phyloP scores from a whole-genome alignment of 495 filamentous ascomycete genomes.

The Xylaria scruposa region DNA sequence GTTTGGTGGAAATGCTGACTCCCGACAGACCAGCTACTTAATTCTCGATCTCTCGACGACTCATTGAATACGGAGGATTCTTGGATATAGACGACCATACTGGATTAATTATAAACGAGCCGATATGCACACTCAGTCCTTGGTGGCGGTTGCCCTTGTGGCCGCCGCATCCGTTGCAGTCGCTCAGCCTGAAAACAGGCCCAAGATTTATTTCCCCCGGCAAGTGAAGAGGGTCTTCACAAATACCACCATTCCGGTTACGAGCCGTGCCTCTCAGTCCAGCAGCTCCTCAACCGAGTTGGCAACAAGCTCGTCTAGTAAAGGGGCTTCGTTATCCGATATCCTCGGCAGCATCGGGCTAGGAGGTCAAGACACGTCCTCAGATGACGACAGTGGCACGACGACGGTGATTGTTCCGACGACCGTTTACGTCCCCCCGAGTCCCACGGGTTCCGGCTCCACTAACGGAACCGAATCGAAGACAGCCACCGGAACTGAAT shows the following conservation, averaged over 20 bases:
- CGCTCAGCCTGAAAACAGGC: slow-evolving; percentile 50
- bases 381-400: slow-evolving; percentile 9
- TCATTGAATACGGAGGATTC: slow-evolving; percentile 15
- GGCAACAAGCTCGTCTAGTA: slow-evolving; percentile 36
- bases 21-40: slow-evolving; percentile 29
- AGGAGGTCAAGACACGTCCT: slow-evolving; percentile 1
- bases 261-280: slow-evolving; percentile 39
- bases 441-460: slow-evolving; percentile 15
- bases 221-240: slow-evolving; percentile 64
- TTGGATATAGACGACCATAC: slow-evolving; percentile 31
- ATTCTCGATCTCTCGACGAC: slow-evolving; percentile 33
- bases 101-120: slow-evolving; percentile 35
- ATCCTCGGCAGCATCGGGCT: slow-evolving; percentile 34
- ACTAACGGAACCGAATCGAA: slow-evolving; percentile 27
- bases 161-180: slow-evolving; percentile 57
- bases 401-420: slow-evolving; percentile 22
- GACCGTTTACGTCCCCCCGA: slow-evolving; percentile 20
- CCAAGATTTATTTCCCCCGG: slow-evolving; percentile 65
- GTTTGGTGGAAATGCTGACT: slow-evolving; percentile 36
- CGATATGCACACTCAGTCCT: slow-evolving; percentile 56
- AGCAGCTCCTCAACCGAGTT: slow-evolving; percentile 28
- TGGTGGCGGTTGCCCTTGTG: slow-evolving; percentile 59
- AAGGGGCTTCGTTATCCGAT: slow-evolving; percentile 42
- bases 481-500: slow-evolving; percentile 24
- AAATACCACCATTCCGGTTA: slow-evolving; percentile 51